Conservation (phyloP, 805 yeast species). For the Metschnikowia lochheadii region DNA sequence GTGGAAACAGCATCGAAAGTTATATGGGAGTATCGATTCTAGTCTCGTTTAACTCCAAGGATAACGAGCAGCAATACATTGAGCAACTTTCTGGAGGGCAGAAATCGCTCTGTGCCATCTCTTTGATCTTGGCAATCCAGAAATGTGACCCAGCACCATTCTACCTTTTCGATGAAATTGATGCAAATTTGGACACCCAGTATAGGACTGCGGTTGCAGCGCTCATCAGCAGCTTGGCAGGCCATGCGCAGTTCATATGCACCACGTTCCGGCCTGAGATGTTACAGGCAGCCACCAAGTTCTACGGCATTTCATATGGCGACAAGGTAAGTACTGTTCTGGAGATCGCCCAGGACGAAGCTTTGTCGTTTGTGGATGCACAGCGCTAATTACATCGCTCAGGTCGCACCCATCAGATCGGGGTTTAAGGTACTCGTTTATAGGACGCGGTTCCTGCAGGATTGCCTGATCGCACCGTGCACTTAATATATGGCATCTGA, state of each 20-base stretch:
- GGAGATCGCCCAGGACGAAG: conserved; percentile 67
- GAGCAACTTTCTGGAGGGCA: conserved; percentile 97
- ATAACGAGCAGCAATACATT: conserved; percentile 79
- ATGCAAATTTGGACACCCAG: conserved; percentile 91
- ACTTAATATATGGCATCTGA: neutral
- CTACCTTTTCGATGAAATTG: conserved; percentile 93
- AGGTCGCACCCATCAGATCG: neutral
- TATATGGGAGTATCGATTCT: conserved; percentile 80
- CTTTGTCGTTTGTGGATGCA: conserved; percentile 80
- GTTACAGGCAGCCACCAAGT: conserved; percentile 80
- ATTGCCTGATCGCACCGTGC: neutral
- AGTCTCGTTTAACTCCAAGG: conserved; percentile 84
- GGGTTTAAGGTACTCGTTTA: neutral
- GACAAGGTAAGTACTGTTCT: conserved; percentile 77
- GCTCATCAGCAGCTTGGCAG: conserved; percentile 61
- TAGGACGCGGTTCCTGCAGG: neutral
- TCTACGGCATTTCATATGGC: conserved; percentile 81
- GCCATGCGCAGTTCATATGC: conserved; percentile 83
- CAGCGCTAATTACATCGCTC: conserved; percentile 25
- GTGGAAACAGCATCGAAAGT: conserved; percentile 40
- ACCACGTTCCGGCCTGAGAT: conserved; percentile 95
- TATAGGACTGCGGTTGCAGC: conserved; percentile 84
- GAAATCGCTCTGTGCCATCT: conserved; percentile 92
- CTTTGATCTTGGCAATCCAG: conserved; percentile 90
- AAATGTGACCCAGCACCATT: conserved; percentile 96